These are phyloP conservation scores for Niebla homalea DNA, from an alignment of 495 filamentous ascomycete species.

Conservation along the genomic window DNA sequence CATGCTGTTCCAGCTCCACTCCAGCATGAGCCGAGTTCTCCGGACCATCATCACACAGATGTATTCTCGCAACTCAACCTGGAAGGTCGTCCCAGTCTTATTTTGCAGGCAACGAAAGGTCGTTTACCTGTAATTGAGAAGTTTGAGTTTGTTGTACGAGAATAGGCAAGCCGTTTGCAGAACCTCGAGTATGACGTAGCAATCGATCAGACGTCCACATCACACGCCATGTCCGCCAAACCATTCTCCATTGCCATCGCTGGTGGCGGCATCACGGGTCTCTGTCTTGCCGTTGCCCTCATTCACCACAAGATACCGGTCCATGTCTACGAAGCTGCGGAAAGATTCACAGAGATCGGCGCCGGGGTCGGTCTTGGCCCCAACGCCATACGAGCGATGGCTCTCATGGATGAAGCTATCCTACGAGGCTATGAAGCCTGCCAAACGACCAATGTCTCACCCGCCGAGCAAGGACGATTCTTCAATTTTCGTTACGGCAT, in stretches of 20 bases:
- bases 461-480: slow-evolving; percentile 14
- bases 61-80: no score
- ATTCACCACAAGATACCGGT: slow-evolving; percentile 25
- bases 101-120: no score
- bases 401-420: slow-evolving; percentile 34
- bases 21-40: no score
- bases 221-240: not conserved
- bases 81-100: no score
- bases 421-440: slow-evolving; percentile 27
- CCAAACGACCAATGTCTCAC: slow-evolving; percentile 27
- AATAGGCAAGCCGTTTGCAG: no score
- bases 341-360: slow-evolving; percentile 40
- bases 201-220: no score
- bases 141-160: no score
- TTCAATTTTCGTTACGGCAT: slow-evolving; percentile 12
- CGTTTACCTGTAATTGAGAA: no score
- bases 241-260: slow-evolving; percentile 28
- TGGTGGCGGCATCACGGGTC: slow-evolving; percentile 28
- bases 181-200: no score
- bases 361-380: slow-evolving; percentile 49
- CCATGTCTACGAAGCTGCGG: slow-evolving; percentile 41
- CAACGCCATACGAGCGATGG: slow-evolving; percentile 45
- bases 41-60: no score
- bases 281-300: slow-evolving; percentile 25
- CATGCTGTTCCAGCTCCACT: no score